Evolutionary conservation across 2,329 filamentous ascomycete genomes (phyloP).

Genomic region (Byssothecium circinans): DNA sequence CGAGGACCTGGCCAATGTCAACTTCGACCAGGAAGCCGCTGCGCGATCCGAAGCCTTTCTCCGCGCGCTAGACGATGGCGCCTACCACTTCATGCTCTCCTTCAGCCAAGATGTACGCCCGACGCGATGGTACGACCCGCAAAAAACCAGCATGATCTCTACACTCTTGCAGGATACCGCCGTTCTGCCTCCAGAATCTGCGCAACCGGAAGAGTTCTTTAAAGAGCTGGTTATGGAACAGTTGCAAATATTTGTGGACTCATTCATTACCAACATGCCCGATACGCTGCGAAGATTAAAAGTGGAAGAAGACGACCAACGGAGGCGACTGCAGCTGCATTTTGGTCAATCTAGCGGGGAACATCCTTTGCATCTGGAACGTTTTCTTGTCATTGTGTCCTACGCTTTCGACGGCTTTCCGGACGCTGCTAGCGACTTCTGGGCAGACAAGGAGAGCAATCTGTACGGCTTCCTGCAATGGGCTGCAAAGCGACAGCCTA

Average conservation of each 20-base stretch:
- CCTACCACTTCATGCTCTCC: slow-evolving; percentile 87
- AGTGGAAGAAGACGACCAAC: slow-evolving; percentile 85
- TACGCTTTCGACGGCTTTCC: slow-evolving; percentile 86
- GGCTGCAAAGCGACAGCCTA: slow-evolving; percentile 93
- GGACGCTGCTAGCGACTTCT: slow-evolving; percentile 85
- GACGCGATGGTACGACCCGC: slow-evolving; percentile 84
- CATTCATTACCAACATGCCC: slow-evolving; percentile 92
- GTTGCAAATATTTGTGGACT: slow-evolving; percentile 84
- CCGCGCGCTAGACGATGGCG: slow-evolving; percentile 80
- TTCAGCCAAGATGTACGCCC: slow-evolving; percentile 79
- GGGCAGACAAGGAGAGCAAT: slow-evolving; percentile 89
- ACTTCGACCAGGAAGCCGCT: slow-evolving; percentile 68
- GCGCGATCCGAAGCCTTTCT: slow-evolving; percentile 73
- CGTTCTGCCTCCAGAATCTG: slow-evolving; percentile 66
- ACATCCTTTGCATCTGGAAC: slow-evolving; percentile 67
- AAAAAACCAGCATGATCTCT: slow-evolving; percentile 76
- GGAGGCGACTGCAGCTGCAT: slow-evolving; percentile 52
- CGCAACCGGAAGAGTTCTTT: slow-evolving; percentile 72
- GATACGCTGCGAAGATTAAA: slow-evolving; percentile 86
- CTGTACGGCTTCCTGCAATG: slow-evolving; percentile 93
- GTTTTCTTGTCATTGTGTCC: slow-evolving; percentile 88
- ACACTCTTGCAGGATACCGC: slow-evolving; percentile 82
- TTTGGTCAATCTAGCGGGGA: slow-evolving; percentile 56
- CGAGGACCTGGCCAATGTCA: slow-evolving; percentile 55
- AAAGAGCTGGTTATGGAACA: slow-evolving; percentile 74